A percentile compares a stretch with the other conserved stretches of the same genome.
Conservation (phyloP, 768 basidiomycete genomes). For the Rhodocollybia butyracea region DNA sequence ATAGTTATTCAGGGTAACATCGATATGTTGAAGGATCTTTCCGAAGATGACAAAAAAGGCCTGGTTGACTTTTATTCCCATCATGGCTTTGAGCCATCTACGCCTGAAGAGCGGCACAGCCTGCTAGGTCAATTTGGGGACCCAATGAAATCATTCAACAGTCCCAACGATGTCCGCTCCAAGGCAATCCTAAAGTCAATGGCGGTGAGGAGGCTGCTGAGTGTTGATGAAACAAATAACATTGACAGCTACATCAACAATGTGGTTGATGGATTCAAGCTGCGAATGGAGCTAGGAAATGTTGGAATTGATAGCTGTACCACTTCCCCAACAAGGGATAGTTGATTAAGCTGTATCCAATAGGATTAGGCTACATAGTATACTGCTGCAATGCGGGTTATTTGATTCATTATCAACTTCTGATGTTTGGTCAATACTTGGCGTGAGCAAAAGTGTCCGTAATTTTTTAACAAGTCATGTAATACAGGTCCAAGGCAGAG, state of each 20-base stretch:
- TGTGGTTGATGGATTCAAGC: not conserved
- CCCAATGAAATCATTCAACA: not conserved
- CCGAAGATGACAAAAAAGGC: not conserved
- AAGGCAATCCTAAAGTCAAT: not conserved
- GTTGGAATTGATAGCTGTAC: not conserved
- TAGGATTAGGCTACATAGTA: too few relatives aligned
- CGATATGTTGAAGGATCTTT: not conserved
- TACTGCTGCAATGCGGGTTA: too few relatives aligned
- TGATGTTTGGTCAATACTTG: too few relatives aligned
- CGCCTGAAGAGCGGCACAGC: not conserved
- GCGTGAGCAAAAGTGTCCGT: too few relatives aligned
- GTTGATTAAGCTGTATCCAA: too few relatives aligned
- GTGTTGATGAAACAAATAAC: conserved; percentile 6
- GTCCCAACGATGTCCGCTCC: not conserved
- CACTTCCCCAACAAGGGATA: too few relatives aligned
- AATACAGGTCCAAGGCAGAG: too few relatives aligned
- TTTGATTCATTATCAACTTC: too few relatives aligned
- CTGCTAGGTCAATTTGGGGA: not conserved
- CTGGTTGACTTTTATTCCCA: conserved; percentile 1
- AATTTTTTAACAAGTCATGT: too few relatives aligned
- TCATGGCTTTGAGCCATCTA: conserved; percentile 3
- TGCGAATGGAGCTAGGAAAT: not conserved
- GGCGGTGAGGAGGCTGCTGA: conserved; percentile 5
- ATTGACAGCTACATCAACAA: conserved; percentile 5
- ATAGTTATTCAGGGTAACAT: conserved; percentile 66